Base-by-base conservation (phyloP, 768 basidiomycete genomes). In the Agrocybe pediades region DNA sequence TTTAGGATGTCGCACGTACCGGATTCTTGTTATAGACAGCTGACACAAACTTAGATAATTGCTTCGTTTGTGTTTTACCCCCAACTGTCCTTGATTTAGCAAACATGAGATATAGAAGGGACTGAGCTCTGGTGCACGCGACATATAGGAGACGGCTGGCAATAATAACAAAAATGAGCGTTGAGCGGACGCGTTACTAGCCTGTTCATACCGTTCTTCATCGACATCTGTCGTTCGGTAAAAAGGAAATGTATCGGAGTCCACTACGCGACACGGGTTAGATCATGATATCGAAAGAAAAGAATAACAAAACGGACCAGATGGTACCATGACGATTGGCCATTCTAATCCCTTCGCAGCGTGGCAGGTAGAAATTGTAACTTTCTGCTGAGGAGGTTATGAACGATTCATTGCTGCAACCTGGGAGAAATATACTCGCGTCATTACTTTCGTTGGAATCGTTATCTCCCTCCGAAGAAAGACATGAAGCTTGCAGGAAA, bases 271-370 rank as follows among this genome's bases (percentile, higher is more conserved):
- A 50, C 39, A 13, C 3, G 16, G 36, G 25, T 43, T 25, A 49
- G 26, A 30, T 17, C 24, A 39, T 26, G 19, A 13, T 11, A 42
- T 47, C 19, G 33, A 11, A 30, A 15, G 24, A 42, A 16, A 8
- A 6, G 11, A 24, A 23, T 23, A 19, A 53, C 9, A 27, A 21
- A 40, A 47, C 60, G 55, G 63, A 87, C 87, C 84, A 13, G 86
- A 82, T 20, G 88, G 88, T 17, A 91, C 74, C 56, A 95, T 86
- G 0, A 95, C 91, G 1, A 94, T 88, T 1, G 93, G 92, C 92
- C 92, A 96, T 68, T 96, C 93, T 7, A 95, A 73, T 0, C 93
- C 92, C 67, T 96, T 96, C 0, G 92, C 92, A 27, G 91, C 83
- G 71, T 96, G 93, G 50, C 92, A 92, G 0, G 93, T 95, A 1